Percentiles rank a stretch among this genome's conserved stretches.
These are phyloP conservation scores for Aspergillus felis DNA, from an alignment of 2,329 filamentous ascomycete genomes.

Conservation along the genomic window DNA sequence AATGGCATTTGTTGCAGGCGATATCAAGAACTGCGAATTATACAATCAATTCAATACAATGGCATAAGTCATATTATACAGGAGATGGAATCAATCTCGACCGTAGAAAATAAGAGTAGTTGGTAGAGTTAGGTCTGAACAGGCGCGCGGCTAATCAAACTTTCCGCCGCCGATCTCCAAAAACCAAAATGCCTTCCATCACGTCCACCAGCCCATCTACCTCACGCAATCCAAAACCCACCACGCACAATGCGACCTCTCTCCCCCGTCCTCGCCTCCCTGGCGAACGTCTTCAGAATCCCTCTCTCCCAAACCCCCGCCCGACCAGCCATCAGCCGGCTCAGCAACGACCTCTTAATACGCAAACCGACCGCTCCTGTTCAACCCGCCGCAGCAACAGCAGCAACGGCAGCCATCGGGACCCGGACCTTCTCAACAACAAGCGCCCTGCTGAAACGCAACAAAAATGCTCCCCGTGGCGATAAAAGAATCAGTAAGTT, in stretches of 20 bases:
- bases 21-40: not conserved
- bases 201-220: conserved; percentile 16
- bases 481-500: conserved; percentile 46
- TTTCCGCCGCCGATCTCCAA: conserved; percentile 6
- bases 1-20: not conserved
- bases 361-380: conserved; percentile 21
- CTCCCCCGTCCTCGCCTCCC: conserved; percentile 41
- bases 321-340: conserved; percentile 20
- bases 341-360: conserved; percentile 5
- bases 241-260: conserved; percentile 31
- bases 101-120: not conserved
- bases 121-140: not conserved
- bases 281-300: conserved; percentile 44
- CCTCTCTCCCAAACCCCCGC: conserved; percentile 32
- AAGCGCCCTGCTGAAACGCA: conserved; percentile 37
- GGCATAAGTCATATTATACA: not conserved
- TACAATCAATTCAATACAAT: not conserved
- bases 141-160: conserved; percentile 14
- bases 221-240: conserved; percentile 10
- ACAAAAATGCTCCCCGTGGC: conserved; percentile 23
- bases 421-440: conserved; percentile 38
- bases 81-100: not conserved
- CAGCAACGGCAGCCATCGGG: not conserved
- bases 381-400: conserved; percentile 14
- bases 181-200: not conserved